Conservation (phyloP, 2,329 filamentous ascomycete species). For the Teratosphaeria pseudoeucalypti region DNA sequence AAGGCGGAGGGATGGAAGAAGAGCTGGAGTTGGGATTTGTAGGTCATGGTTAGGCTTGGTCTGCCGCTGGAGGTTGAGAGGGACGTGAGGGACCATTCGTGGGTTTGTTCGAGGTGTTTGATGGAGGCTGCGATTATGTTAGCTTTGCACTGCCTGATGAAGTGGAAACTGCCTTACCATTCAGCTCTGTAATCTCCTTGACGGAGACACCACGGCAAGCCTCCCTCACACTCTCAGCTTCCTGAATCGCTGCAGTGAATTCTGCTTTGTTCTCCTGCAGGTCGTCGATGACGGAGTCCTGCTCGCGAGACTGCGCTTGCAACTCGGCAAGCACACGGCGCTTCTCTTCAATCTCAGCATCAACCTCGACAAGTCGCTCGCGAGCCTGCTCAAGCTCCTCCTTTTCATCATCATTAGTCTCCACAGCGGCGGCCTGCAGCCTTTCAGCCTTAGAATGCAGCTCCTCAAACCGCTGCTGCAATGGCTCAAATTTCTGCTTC, state of each 20-base stretch:
- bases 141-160: constrained; percentile 17
- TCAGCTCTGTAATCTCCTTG: constrained; percentile 67
- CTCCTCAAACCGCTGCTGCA: constrained; percentile 50
- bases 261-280: constrained; percentile 57
- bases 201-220: constrained; percentile 84
- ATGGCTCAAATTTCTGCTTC: constrained; percentile 53
- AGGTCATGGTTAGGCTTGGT: constrained; percentile 61
- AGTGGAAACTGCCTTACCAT: constrained; percentile 45
- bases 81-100: constrained; percentile 61
- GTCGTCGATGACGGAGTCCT: constrained; percentile 53
- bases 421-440: constrained; percentile 61
- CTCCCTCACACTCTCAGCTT: constrained; percentile 74
- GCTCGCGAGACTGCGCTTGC: constrained; percentile 55
- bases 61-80: constrained; percentile 42
- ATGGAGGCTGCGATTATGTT: constrained; percentile 48
- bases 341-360: constrained; percentile 61
- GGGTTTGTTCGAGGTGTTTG: constrained; percentile 51
- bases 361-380: constrained; percentile 53
- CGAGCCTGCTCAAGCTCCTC: constrained; percentile 66
- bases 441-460: constrained; percentile 52
- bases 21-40: constrained; percentile 61
- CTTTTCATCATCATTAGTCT: constrained; percentile 70
- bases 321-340: constrained; percentile 57
- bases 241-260: constrained; percentile 63
- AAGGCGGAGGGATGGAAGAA: constrained; percentile 60